Base-by-base conservation (phyloP, 495 filamentous ascomycete genomes). In the Aspergillus funiculosus region DNA sequence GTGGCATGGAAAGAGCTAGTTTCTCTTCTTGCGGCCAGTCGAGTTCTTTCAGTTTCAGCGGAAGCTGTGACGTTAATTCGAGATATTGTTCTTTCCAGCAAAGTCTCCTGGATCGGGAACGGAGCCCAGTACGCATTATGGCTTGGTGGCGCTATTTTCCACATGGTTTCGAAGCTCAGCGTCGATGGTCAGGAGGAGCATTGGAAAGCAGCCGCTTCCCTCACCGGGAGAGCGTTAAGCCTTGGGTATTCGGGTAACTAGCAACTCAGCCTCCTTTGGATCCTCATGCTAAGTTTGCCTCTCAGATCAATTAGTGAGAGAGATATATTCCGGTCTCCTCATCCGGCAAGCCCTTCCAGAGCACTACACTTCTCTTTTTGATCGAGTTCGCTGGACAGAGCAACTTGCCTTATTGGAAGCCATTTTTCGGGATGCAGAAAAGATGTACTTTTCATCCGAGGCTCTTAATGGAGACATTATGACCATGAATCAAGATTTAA, bases 191-290 rank as follows among this genome's bases (percentile, higher is more conserved):
- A 77, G 20, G 69, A 74, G 22, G 61, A 62, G 17, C 61, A 48
- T 1, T 72, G 70, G 68, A 82, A 78, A 48, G 59, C 76, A 24
- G 72, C 77, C 17, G 73, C 80, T 32, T 73, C 79, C 28, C 52
- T 95, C 20, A 70, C 83, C 25, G 73, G 74, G 7, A 85, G 82
- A 52, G 72, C 77, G 1, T 64, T 92, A 28, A 79, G 77, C 21
- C 62, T 96, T 44, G 90, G 88, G 4, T 84, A 91, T 65, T 67
- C 74, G 29, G 83, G 89, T 89, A 73, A 61, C 57, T 9, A 17
- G 14, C 25, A 20, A n/a, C 7, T 18, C 29, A n/a, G 29, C 4
- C 21, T 39, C 4, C 18, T 7, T 44, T 17, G 57, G 6, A 10
- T 5, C 15, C 9, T 6, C 2, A 38, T 43, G 14, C 57, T 65